A percentile compares a stretch with the other conserved stretches of the same genome.
Conservation (phyloP, 805 yeast species). For the Saturnispora sanitii region DNA sequence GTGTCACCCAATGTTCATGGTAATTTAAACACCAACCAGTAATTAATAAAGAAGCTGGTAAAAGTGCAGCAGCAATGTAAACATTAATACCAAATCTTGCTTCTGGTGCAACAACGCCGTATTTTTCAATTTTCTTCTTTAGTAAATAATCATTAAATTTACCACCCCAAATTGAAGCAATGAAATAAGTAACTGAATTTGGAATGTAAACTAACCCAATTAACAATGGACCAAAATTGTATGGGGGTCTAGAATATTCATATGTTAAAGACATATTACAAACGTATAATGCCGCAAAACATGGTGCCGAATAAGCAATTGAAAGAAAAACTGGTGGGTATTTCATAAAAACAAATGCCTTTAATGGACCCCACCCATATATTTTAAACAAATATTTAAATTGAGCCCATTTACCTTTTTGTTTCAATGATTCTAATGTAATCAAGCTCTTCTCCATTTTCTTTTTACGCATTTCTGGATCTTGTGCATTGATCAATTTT, state of each 20-base stretch:
- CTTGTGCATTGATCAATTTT: slow-evolving; percentile 11
- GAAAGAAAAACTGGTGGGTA: slow-evolving; percentile 71
- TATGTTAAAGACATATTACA: slow-evolving; percentile 66
- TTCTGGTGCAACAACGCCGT: slow-evolving; percentile 66
- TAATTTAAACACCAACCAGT: slow-evolving; percentile 76
- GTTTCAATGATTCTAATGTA: slow-evolving; percentile 17
- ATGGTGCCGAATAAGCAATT: slow-evolving; percentile 56
- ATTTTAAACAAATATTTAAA: slow-evolving; percentile 31
- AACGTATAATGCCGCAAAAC: slow-evolving; percentile 61
- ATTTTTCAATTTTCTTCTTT: slow-evolving; percentile 38
- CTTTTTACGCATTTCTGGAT: slow-evolving; percentile 15
- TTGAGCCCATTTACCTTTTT: slow-evolving; percentile 14
- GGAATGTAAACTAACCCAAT: slow-evolving; percentile 77
- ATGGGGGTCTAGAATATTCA: slow-evolving; percentile 54
- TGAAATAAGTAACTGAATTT: slow-evolving; percentile 65
- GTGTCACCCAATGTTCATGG: slow-evolving; percentile 64
- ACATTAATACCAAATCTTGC: slow-evolving; percentile 71
- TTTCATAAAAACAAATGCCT: slow-evolving; percentile 46
- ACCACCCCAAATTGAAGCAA: slow-evolving; percentile 77
- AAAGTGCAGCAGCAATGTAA: slow-evolving; percentile 49
- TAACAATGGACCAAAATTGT: slow-evolving; percentile 53
- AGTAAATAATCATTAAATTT: slow-evolving; percentile 63
- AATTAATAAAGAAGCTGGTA: slow-evolving; percentile 57
- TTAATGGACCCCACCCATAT: slow-evolving; percentile 47
- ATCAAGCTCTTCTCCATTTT: slow-evolving; percentile 12